A percentile compares a stretch with the other conserved stretches of the same genome.
Evolutionary conservation across 2,329 filamentous ascomycete species (phyloP).

Genomic region (Atkinsonella texensis): DNA sequence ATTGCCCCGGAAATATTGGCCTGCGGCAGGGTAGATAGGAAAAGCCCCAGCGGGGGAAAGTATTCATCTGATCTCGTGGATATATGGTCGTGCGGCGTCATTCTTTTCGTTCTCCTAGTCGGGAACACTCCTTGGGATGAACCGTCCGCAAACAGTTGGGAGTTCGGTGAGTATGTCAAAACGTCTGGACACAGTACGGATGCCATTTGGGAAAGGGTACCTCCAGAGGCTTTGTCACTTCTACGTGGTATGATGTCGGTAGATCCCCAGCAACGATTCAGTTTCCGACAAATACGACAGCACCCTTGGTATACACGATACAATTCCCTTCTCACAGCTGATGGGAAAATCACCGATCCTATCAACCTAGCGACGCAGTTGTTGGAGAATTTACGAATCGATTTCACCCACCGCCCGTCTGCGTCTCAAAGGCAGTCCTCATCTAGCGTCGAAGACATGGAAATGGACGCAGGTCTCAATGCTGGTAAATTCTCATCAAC

Average conservation of each 20-base stretch:
- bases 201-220: constrained; percentile 72
- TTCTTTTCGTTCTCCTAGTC: constrained; percentile 89
- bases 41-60: constrained; percentile 37
- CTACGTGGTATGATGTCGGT: constrained; percentile 89
- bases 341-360: constrained; percentile 67
- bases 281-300: constrained; percentile 72
- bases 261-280: constrained; percentile 63
- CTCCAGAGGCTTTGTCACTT: constrained; percentile 62
- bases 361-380: constrained; percentile 85
- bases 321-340: constrained; percentile 63
- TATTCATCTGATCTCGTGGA: constrained; percentile 76
- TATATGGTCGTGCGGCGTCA: constrained; percentile 95
- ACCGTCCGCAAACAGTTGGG: constrained; percentile 73
- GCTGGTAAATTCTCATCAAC: constrained; percentile 57
- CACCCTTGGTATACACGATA: constrained; percentile 90
- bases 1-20: constrained; percentile 84
- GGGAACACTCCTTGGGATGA: constrained; percentile 98
- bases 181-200: constrained; percentile 74
- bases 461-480: constrained; percentile 45
- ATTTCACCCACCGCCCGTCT: constrained; percentile 61
- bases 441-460: constrained; percentile 46
- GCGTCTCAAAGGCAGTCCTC: constrained; percentile 27
- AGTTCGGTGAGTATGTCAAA: constrained; percentile 77
- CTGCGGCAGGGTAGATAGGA: constrained; percentile 36
- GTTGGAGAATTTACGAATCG: constrained; percentile 82